These are phyloP conservation scores for Lasiosphaeris hirsuta DNA, from an alignment of 495 filamentous ascomycete species.

Conservation along the genomic window DNA sequence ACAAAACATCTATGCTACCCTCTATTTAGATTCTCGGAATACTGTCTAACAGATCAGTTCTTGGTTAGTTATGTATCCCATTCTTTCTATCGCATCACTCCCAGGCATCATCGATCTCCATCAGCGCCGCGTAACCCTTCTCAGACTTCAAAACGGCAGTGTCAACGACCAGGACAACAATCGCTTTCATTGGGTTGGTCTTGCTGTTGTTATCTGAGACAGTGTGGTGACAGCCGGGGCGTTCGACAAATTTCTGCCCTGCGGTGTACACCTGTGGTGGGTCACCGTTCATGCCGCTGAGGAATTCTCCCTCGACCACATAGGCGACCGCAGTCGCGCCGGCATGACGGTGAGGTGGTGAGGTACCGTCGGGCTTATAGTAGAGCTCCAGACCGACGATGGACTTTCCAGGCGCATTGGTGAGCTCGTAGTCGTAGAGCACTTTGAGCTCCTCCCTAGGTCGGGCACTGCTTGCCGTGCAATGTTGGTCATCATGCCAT, in stretches of 20 bases:
- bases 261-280: slow-evolving; percentile 7
- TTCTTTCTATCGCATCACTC: slow-evolving; percentile 2
- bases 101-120: slow-evolving; percentile 13
- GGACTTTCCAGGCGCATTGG: slow-evolving; percentile 16
- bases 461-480: neutral
- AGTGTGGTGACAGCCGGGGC: slow-evolving; percentile 15
- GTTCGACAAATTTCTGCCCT: slow-evolving; percentile 8
- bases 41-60: too few relatives aligned
- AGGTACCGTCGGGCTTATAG: slow-evolving; percentile 8
- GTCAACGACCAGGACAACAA: slow-evolving; percentile 13
- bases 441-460: slow-evolving; percentile 9
- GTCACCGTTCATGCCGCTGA: slow-evolving; percentile 17
- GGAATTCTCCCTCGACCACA: slow-evolving; percentile 15
- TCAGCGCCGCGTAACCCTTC: slow-evolving; percentile 14
- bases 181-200: slow-evolving; percentile 11
- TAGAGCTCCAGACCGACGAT: slow-evolving; percentile 11
- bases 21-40: too few relatives aligned
- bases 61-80: too few relatives aligned
- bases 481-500: too few relatives aligned
- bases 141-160: slow-evolving; percentile 6
- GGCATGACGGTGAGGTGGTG: slow-evolving; percentile 10
- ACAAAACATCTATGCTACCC: too few relatives aligned
- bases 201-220: slow-evolving; percentile 12
- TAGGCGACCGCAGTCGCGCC: slow-evolving; percentile 13
- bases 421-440: slow-evolving; percentile 18